Percentiles rank a stretch among this genome's conserved stretches.
phyloP scores from a whole-genome alignment of 805 yeast genomes.

The Ogataea dorogensis region DNA sequence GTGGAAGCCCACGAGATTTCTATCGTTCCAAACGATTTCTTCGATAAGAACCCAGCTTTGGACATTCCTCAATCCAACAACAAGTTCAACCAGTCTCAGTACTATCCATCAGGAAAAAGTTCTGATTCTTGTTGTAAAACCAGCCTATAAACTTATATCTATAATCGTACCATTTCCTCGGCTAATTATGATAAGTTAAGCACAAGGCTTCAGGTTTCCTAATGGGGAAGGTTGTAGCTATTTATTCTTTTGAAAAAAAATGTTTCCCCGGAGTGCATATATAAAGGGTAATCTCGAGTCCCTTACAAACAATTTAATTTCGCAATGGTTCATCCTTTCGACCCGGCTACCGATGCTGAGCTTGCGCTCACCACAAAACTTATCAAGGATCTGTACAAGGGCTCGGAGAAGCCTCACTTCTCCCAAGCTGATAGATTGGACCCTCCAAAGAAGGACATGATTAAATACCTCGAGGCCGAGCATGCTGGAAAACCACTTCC shows the following conservation, averaged over 20 bases:
- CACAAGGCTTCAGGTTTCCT: constrained; percentile 12
- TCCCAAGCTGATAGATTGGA: constrained; percentile 66
- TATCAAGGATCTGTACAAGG: constrained; percentile 56
- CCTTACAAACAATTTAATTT: no score
- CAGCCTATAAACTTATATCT: constrained; percentile 3
- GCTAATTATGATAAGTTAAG: constrained; percentile 1
- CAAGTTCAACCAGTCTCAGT: constrained; percentile 61
- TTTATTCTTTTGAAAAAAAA: not conserved
- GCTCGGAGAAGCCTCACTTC: constrained; percentile 56
- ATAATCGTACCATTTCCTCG: not conserved
- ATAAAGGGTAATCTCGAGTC: constrained; percentile 4
- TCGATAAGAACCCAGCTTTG: constrained; percentile 73
- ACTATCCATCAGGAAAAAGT: constrained; percentile 24
- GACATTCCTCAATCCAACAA: constrained; percentile 74
- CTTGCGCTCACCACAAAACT: constrained; percentile 56
- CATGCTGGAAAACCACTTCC: constrained; percentile 53
- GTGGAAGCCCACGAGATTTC: constrained; percentile 72
- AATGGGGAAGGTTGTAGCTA: constrained; percentile 12
- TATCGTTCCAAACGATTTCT: constrained; percentile 71
- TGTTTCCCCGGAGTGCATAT: constrained; percentile 5
- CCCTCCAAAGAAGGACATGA: constrained; percentile 76
- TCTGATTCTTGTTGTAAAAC: constrained; percentile 32
- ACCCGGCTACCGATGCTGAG: constrained; percentile 57
- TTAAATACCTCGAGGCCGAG: constrained; percentile 66
- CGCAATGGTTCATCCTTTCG: constrained; percentile 51